Base-by-base conservation (phyloP, 768 basidiomycete species). In the Antrodiella citrinella region DNA sequence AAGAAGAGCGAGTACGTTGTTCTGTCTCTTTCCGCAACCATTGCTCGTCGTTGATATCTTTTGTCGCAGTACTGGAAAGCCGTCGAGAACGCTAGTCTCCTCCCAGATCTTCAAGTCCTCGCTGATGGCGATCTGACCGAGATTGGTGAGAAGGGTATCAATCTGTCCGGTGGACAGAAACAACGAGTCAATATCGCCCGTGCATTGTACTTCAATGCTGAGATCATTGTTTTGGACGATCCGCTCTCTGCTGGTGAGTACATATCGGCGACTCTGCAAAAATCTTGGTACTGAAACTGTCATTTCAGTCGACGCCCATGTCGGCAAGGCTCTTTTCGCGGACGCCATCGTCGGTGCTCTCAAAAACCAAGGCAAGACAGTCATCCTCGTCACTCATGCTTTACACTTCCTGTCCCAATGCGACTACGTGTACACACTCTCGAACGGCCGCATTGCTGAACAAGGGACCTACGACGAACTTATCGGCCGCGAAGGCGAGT, bases 101-200 rank as follows among this genome's bases (percentile, higher is more conserved):
- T 82, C 15, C 72, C 80, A 2, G 86, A 89, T 62, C 63, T 87
- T 5, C 75, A 81, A 47, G 66, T 82, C 20, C 69, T 89, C 1
- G 74, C 81, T 1, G 80, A 84, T 61, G 84, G 84, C 10, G 86
- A 89, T 61, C 57, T 82, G 51, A 87, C 84, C 0, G 84, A 86
- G 82, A 84, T 85, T 46, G 81, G 84, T 26, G 82, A 86, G 65
- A 83, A 82, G 62, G 83, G 84, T 40, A 76, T 84, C 53, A 82
- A 80, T 59, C 60, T 80, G 13, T 76, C 72, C 55, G 85, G 85
- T 19, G 84, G 85, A 23, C 80, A 85, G 63, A 82, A 78, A 53
- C 80, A 80, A 52, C 67, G 80, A 15, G 73, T 88, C 40, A 86
- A 84, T 58, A 83, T 87, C 26, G 84, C 84, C 11, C 64, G 86